Evolutionary conservation across 1,139 yeast genomes (phyloP).

Genomic region (Pichia kudriavzevii): DNA sequence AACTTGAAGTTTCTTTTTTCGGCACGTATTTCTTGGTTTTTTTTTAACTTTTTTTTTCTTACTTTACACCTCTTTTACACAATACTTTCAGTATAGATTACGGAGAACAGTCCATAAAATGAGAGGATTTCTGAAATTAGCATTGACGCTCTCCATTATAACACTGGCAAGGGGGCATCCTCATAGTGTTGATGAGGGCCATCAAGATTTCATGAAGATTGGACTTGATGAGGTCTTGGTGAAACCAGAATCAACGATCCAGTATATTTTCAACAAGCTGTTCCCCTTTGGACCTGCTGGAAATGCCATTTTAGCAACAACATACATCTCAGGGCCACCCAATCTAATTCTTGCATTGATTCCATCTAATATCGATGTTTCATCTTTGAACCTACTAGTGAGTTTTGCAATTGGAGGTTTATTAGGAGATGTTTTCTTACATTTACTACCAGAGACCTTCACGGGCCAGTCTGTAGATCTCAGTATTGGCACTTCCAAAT

Average conservation of each 20-base stretch:
- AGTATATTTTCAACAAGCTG: constrained; percentile 32
- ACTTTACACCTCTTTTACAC: no score
- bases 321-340: constrained; percentile 57
- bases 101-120: no score
- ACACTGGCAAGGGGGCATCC: no score
- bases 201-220: background rate
- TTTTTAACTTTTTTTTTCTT: no score
- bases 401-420: constrained; percentile 67
- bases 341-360: constrained; percentile 44
- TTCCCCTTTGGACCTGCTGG: constrained; percentile 51
- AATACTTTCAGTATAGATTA: no score
- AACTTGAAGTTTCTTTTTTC: no score
- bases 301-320: constrained; percentile 55
- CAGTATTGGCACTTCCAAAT: constrained; percentile 19
- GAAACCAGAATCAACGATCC: no score
- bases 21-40: no score
- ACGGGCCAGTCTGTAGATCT: constrained; percentile 43
- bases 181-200: no score
- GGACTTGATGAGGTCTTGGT: background rate
- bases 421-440: constrained; percentile 61
- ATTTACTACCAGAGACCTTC: constrained; percentile 56
- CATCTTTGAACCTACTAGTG: constrained; percentile 42
- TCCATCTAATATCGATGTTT: constrained; percentile 42
- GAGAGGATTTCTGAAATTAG: constrained; percentile 3
- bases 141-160: background rate